Evolutionary conservation across 208 protist genomes (phyloP).

Genomic region (Angomonas deanei): DNA sequence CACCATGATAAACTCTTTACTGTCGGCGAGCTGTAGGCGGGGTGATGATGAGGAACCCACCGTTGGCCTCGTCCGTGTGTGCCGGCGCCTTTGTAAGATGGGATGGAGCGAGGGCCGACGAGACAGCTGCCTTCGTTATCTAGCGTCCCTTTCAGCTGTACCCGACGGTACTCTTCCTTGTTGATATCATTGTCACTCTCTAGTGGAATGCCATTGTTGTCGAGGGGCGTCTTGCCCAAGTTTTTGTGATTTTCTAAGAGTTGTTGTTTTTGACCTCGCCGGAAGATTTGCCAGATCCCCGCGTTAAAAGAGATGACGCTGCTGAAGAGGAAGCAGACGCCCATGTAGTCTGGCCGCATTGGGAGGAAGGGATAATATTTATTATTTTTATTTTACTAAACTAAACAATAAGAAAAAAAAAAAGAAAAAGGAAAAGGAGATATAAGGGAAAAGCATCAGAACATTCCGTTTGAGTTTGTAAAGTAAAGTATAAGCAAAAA

Average conservation of each 20-base stretch:
- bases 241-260: constrained; percentile 83
- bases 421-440: constrained; percentile 20
- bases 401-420: constrained; percentile 7
- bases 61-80: constrained; percentile 65
- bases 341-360: constrained; percentile 87
- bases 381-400: neutral
- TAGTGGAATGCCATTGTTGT: constrained; percentile 24
- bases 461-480: neutral
- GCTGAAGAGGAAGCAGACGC: constrained; percentile 71
- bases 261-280: constrained; percentile 64
- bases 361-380: neutral
- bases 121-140: constrained; percentile 84
- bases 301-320: constrained; percentile 85
- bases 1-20: constrained; percentile 68
- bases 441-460: neutral
- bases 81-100: constrained; percentile 73
- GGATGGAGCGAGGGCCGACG: constrained; percentile 78
- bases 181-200: constrained; percentile 25
- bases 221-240: constrained; percentile 45
- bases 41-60: constrained; percentile 84
- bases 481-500: constrained; percentile 8
- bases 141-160: constrained; percentile 61
- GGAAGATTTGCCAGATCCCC: constrained; percentile 83
- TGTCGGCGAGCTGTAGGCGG: constrained; percentile 76
- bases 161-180: constrained; percentile 63